Evolutionary conservation across 768 basidiomycete genomes (phyloP).

Genomic region (Boletus vinaceobasis): DNA sequence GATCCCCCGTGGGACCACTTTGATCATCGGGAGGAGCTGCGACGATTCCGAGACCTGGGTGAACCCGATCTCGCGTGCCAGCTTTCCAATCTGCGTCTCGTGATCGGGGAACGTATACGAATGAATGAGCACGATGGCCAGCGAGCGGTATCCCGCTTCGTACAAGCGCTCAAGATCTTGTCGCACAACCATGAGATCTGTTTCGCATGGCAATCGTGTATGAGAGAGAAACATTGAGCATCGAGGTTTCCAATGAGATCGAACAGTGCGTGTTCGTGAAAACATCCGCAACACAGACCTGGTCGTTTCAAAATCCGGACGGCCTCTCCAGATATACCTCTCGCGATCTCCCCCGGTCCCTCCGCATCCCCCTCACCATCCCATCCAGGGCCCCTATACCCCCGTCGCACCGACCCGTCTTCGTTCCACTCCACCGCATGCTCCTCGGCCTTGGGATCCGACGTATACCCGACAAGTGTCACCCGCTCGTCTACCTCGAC

Average conservation of each 20-base stretch:
- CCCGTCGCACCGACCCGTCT: constrained; percentile 58
- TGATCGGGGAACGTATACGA: constrained; percentile 92
- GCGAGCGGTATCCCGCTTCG: constrained; percentile 77
- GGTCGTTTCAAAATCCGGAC: constrained; percentile 78
- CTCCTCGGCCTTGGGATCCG: constrained; percentile 76
- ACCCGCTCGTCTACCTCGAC: constrained; percentile 84
- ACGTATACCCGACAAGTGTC: constrained; percentile 89
- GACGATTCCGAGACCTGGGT: constrained; percentile 85
- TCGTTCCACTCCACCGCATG: constrained; percentile 77
- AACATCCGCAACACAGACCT: constrained; percentile 31
- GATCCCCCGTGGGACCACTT: constrained; percentile 89
- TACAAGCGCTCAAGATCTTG: constrained; percentile 67
- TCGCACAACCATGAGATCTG: constrained; percentile 54
- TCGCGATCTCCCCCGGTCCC: constrained; percentile 76
- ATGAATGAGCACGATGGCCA: constrained; percentile 88
- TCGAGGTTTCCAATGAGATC: not conserved
- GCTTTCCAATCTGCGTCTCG: constrained; percentile 63
- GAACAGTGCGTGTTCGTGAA: not conserved
- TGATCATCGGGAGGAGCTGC: constrained; percentile 89
- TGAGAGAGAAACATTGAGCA: not conserved
- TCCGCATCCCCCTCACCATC: constrained; percentile 68
- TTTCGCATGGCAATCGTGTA: not conserved
- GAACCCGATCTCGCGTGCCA: constrained; percentile 85
- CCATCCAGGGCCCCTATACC: constrained; percentile 77
- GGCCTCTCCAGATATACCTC: constrained; percentile 85